Conservation (phyloP, 2,329 filamentous ascomycete species). For the Chrysoporthe austroafricana region DNA sequence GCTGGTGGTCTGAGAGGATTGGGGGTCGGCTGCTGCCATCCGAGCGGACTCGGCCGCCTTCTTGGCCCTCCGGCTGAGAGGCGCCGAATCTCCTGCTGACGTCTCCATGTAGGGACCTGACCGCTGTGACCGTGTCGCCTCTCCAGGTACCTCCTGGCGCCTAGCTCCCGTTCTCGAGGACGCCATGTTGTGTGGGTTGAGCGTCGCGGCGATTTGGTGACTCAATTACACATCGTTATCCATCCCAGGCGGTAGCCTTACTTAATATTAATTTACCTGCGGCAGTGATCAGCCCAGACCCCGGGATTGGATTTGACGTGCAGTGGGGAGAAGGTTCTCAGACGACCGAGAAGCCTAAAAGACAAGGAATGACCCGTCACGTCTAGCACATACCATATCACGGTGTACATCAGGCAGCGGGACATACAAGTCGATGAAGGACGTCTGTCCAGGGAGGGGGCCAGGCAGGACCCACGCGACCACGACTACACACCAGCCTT, state of each 20-base stretch:
- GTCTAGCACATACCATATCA: conserved; percentile 20
- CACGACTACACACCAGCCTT: conserved; percentile 25
- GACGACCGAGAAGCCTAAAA: background rate
- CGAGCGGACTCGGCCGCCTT: conserved; percentile 35
- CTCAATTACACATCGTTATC: conserved; percentile 27
- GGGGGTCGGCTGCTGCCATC: conserved; percentile 5
- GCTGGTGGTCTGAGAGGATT: conserved; percentile 33
- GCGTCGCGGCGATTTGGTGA: conserved; percentile 27
- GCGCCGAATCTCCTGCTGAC: conserved; percentile 33
- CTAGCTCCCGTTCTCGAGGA: conserved; percentile 36
- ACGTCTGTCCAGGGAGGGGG: conserved; percentile 3
- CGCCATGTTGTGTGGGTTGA: conserved; percentile 37
- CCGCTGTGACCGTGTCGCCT: conserved; percentile 34
- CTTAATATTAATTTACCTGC: conserved; percentile 6
- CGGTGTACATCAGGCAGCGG: background rate
- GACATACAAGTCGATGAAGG: conserved; percentile 1
- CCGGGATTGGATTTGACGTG: conserved; percentile 6
- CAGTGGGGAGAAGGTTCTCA: background rate
- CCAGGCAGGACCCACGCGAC: conserved; percentile 29
- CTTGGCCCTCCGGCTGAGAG: conserved; percentile 33
- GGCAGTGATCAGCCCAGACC: conserved; percentile 15
- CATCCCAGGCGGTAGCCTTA: conserved; percentile 26
- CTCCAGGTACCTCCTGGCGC: conserved; percentile 34
- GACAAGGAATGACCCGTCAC: background rate
- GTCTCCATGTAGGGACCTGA: conserved; percentile 36